phyloP scores from a whole-genome alignment of 2,329 filamentous ascomycete genomes.

The Diaporthe velutina region DNA sequence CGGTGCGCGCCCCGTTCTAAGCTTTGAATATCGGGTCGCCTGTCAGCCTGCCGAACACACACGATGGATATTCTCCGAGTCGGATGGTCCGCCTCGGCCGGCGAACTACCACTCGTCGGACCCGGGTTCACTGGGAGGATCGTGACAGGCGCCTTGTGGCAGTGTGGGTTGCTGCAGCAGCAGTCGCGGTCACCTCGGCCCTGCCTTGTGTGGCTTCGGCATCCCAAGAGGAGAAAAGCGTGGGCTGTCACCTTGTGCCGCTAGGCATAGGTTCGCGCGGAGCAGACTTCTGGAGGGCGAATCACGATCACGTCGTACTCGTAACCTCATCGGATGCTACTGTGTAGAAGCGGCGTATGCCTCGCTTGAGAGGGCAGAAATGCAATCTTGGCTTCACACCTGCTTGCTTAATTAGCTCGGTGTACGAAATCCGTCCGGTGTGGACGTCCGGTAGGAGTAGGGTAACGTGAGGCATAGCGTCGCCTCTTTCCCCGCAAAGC shows the following conservation, averaged over 20 bases:
- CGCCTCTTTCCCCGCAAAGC: constrained; percentile 5
- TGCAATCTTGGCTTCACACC: not conserved
- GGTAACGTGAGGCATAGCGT: not conserved
- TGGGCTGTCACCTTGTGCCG: not conserved
- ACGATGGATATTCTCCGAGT: constrained; percentile 24
- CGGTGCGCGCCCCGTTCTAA: not conserved
- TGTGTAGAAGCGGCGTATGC: not conserved
- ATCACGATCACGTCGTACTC: constrained; percentile 32
- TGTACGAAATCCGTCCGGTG: constrained; percentile 3
- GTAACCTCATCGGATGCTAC: not conserved
- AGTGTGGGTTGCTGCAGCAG: constrained; percentile 15
- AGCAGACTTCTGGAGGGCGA: constrained; percentile 19
- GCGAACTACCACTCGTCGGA: constrained; percentile 21
- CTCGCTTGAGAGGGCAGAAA: not conserved
- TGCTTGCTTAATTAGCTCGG: constrained; percentile 13
- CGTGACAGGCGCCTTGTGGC: not conserved
- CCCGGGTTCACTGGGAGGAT: not conserved
- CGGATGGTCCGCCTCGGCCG: not conserved
- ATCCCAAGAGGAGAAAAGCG: not conserved
- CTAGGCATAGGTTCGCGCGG: not conserved
- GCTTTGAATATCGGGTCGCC: constrained; percentile 16
- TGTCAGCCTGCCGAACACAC: constrained; percentile 5
- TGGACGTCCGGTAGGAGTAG: constrained; percentile 14
- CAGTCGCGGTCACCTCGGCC: constrained; percentile 10
- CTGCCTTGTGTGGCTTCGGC: not conserved